These are phyloP conservation scores for Umbelopsis vinacea DNA, from an alignment of 192 early-diverging fungal species.

Conservation along the genomic window DNA sequence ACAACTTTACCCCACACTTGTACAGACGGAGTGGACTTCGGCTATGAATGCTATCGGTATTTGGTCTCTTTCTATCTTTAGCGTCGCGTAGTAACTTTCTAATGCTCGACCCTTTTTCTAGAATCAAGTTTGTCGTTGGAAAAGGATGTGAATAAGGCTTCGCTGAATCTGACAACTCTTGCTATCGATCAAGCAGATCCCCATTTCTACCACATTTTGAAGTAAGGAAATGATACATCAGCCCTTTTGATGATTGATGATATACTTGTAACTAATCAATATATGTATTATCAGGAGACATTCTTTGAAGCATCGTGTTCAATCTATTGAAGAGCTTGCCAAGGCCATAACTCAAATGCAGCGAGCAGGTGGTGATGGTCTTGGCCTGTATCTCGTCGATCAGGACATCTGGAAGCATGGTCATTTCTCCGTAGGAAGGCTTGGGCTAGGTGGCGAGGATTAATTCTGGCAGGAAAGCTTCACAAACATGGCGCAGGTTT, in stretches of 20 bases:
- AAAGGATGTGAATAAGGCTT: conserved; percentile 52
- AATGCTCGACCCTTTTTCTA: neutral
- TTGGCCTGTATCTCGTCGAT: conserved; percentile 54
- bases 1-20: neutral
- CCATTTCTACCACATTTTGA: conserved; percentile 47
- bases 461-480: neutral
- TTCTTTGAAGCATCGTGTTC: conserved; percentile 47
- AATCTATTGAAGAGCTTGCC: conserved; percentile 51
- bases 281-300: neutral
- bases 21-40: conserved; percentile 46
- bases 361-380: conserved; percentile 52
- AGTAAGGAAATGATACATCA: conserved; percentile 20
- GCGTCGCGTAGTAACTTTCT: neutral
- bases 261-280: too few relatives aligned
- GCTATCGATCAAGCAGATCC: conserved; percentile 48
- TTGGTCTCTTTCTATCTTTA: neutral
- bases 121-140: conserved; percentile 26
- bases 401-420: conserved; percentile 43
- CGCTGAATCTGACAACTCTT: conserved; percentile 46
- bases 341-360: conserved; percentile 51
- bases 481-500: too few relatives aligned
- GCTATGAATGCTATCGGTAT: conserved; percentile 49
- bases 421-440: conserved; percentile 16
- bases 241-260: too few relatives aligned
- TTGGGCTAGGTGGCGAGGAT: neutral